phyloP scores from a whole-genome alignment of 371 early-diverging fungal species.

The Lichtheimia ramosa region DNA sequence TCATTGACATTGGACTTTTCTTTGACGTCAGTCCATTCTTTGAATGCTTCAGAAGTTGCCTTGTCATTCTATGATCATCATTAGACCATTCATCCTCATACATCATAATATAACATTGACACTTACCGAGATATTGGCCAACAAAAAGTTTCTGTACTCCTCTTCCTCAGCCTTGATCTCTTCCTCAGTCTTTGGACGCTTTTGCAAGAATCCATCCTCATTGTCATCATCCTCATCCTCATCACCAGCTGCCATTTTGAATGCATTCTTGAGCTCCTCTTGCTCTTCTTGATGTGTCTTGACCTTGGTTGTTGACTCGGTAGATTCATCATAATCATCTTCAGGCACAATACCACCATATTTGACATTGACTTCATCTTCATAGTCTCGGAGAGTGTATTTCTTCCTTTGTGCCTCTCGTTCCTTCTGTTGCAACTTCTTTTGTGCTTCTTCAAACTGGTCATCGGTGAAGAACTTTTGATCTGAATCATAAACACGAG shows the following conservation, averaged over 20 bases:
- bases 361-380: slow-evolving; percentile 72
- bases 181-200: slow-evolving; percentile 69
- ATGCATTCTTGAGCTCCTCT: slow-evolving; percentile 71
- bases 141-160: slow-evolving; percentile 81
- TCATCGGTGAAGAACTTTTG: slow-evolving; percentile 73
- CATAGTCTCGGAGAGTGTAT: slow-evolving; percentile 74
- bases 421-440: slow-evolving; percentile 63
- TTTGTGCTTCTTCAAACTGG: slow-evolving; percentile 58
- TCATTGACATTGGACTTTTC: slow-evolving; percentile 49
- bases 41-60: slow-evolving; percentile 51
- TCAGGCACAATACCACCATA: slow-evolving; percentile 70
- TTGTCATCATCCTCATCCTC: slow-evolving; percentile 42
- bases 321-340: slow-evolving; percentile 39
- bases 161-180: slow-evolving; percentile 76
- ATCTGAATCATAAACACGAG: slow-evolving; percentile 78
- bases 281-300: slow-evolving; percentile 85
- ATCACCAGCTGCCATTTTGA: slow-evolving; percentile 53
- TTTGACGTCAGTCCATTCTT: slow-evolving; percentile 62
- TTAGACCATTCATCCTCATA: not conserved
- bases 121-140: slow-evolving; percentile 71
- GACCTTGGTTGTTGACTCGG: slow-evolving; percentile 24
- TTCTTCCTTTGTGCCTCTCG: slow-evolving; percentile 51
- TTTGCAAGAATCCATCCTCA: slow-evolving; percentile 69
- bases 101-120: slow-evolving; percentile 9
- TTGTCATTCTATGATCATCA: slow-evolving; percentile 35